Base-by-base conservation (phyloP, 208 protist species). In the Naegleria fowleri region DNA sequence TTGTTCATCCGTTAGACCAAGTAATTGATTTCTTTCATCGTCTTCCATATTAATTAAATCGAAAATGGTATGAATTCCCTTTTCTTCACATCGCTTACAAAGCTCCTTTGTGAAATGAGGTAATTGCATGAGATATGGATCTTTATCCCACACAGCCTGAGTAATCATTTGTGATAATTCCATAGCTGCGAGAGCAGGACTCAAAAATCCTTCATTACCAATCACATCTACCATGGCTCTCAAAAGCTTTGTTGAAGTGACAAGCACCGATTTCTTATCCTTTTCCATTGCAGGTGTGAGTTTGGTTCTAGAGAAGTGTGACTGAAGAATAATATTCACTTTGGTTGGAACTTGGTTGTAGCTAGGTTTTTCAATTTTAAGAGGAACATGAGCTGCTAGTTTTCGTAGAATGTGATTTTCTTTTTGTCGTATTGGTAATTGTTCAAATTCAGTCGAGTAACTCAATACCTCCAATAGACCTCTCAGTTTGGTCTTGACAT, bases 111-210 rank as follows among this genome's bases (percentile, higher is more conserved):
- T 90, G 48, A 98, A 92, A 92, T 97, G 94, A 29, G 97, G 97
- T 19, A 98, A 91, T 93, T 98, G 97, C 85, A 95, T 92, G 6
- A 98, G 91, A 76, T 83, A n/a, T 4, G 92, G 90, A 85, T 98
- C 97, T 6, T 58, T 93, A 76, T 94, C 92, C 96, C 96, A 98
- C 43, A 97, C 29, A 4, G 92, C 97, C 91, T 98, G 97, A 5
- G 94, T 92, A 15, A 96, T 90, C 97, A 98, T 98, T 92, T 98
- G 97, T 13, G 92, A 94, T 15, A 98, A 75, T 83, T 98, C 96
- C 97, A 98, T 98, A 6, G 96, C 92, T 0, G 94, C 93, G 0
- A 98, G 92, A 0, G 96, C 95, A 16, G 97, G 95, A 19, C 51
- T 90, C 22, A 98, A 92, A 96, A 96, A 98, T 39, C 95, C 91